Evolutionary conservation across 2,329 filamentous ascomycete species (phyloP).

Genomic region (Dissoconium aciculare): DNA sequence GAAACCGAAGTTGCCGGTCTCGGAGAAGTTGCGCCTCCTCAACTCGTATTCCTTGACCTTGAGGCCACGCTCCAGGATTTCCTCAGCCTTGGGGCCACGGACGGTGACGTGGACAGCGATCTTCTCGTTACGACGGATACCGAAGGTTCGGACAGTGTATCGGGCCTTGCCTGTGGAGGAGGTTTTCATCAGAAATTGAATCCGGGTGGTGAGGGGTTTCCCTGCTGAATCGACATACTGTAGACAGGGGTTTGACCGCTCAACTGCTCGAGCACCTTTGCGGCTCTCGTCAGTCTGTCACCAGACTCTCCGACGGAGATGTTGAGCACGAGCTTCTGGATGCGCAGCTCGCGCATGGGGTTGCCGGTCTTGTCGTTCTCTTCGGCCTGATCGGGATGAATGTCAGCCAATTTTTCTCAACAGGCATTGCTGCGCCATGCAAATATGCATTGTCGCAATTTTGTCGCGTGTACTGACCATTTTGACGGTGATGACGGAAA

Average conservation of each 20-base stretch:
- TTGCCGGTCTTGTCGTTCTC: conserved; percentile 65
- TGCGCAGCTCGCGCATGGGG: conserved; percentile 99
- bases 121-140: conserved; percentile 99
- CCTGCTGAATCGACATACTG: conserved; percentile 64
- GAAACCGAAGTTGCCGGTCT: conserved; percentile 99
- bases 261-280: conserved; percentile 99
- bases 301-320: conserved; percentile 99
- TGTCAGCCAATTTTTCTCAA: no score
- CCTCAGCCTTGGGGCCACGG: conserved; percentile 97
- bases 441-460: no score
- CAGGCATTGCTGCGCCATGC: no score
- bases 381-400: conserved; percentile 20
- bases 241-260: conserved; percentile 99
- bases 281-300: conserved; percentile 99
- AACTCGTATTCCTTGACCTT: conserved; percentile 99
- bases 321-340: conserved; percentile 99
- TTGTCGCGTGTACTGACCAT: no score
- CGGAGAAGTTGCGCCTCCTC: conserved; percentile 98
- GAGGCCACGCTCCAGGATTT: conserved; percentile 99
- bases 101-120: conserved; percentile 99
- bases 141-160: conserved; percentile 99
- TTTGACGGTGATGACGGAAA: no score
- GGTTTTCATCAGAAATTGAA: not conserved
- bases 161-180: conserved; percentile 80
- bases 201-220: conserved; percentile 8